phyloP scores from a whole-genome alignment of 2,329 filamentous ascomycete genomes.

The Botrytis hyacinthi region DNA sequence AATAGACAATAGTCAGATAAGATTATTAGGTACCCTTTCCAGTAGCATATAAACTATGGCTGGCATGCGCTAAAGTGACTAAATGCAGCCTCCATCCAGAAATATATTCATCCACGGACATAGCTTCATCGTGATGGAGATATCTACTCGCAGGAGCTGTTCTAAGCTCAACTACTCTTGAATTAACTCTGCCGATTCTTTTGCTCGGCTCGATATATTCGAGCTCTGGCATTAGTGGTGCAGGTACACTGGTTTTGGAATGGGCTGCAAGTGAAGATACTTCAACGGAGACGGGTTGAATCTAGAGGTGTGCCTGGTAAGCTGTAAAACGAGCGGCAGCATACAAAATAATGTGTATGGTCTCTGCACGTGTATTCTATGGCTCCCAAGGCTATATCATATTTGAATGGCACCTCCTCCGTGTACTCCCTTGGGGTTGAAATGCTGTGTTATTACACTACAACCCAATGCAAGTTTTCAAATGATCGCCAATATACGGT shows the following conservation, averaged over 20 bases:
- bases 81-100: no score
- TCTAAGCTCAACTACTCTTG: neutral
- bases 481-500: neutral
- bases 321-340: neutral
- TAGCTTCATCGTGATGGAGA: neutral
- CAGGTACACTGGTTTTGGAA: neutral
- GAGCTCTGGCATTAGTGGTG: neutral
- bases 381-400: neutral
- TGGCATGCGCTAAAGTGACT: no score
- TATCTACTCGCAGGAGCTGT: neutral
- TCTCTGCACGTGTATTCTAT: neutral
- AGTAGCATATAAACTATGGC: no score
- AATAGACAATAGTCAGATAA: no score
- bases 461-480: neutral
- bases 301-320: neutral
- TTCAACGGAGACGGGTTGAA: neutral
- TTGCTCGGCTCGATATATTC: neutral
- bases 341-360: neutral
- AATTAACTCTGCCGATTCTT: neutral
- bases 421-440: neutral
- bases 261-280: neutral
- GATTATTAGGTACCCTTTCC: no score
- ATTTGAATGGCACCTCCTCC: neutral
- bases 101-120: no score
- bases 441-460: neutral